Evolutionary conservation across 2,329 filamentous ascomycete genomes (phyloP).

Genomic region (Aspergillus terreus): DNA sequence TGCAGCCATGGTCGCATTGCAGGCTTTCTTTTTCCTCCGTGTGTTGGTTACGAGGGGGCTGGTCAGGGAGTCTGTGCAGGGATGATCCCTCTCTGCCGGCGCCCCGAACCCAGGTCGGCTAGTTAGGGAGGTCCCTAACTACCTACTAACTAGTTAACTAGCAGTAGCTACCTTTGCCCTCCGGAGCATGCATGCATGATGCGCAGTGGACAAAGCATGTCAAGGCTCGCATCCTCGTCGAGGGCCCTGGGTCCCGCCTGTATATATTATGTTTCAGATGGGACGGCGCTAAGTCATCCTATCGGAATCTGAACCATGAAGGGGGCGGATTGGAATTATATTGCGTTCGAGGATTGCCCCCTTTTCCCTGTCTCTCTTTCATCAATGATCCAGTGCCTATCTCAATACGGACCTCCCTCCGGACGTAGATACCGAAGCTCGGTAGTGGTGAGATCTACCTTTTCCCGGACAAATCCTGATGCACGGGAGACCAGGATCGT

Average conservation of each 20-base stretch:
- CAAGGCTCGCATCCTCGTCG: background rate
- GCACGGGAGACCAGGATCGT: background rate
- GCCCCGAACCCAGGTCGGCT: too few relatives aligned
- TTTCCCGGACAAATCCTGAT: background rate
- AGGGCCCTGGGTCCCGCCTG: background rate
- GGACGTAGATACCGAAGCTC: background rate
- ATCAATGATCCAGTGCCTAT: background rate
- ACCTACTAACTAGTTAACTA: too few relatives aligned
- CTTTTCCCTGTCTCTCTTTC: background rate
- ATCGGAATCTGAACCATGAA: background rate
- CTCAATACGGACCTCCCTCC: background rate
- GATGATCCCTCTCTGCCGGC: background rate
- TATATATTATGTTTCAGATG: constrained; percentile 1
- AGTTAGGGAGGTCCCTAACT: too few relatives aligned
- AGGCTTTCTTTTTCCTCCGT: background rate
- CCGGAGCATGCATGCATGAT: too few relatives aligned
- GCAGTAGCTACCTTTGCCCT: too few relatives aligned
- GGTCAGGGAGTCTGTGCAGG: background rate
- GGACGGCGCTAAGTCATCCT: background rate
- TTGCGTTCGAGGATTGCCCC: background rate
- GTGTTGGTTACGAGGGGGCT: background rate
- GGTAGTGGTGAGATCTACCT: background rate
- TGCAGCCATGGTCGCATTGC: background rate
- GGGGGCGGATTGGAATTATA: background rate
- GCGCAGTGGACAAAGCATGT: background rate